Evolutionary conservation across 768 basidiomycete genomes (phyloP), one percentile per base, ranked within the genome.

Genomic region (Lyophyllum decastes): DNA sequence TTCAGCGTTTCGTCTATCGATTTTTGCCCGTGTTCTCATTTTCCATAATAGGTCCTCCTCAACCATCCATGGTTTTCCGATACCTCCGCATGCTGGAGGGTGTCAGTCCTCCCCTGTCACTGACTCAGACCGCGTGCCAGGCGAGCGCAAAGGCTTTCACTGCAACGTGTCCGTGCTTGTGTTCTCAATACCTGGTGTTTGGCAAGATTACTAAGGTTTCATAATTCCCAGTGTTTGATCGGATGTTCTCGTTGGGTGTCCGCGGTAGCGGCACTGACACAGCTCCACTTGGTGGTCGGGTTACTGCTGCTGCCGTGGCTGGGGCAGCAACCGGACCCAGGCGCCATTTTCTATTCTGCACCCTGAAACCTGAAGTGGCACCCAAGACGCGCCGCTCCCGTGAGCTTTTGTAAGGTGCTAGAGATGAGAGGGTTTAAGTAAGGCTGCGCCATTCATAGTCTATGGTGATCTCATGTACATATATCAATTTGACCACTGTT

Each of bases 61-160:
- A 93, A 74, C 92, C 93, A 0, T 92, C 90, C 30, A 94, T 95
- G 89, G 90, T 94, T 22, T 95, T 88, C 68, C 90, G 95, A 26
- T 96, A 94, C 74, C 82, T 96, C 34, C 85, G 95, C 46, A 89
- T 88, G 71, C 80, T 98, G 11, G 95, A 98, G 71, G 93, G 92
- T 21, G 85, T 95, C 60, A 94, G 90, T 63, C 95, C 95, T 2
- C 91, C 94, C 7, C 77, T 98, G 40, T 82, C 88, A 8, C 82
- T 97, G 41, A 90, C 89, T 0, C 93, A 95, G 64, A 88, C 95
- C 27, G 81, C 84, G 17, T 98, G 95, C 72, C 95, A 97, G 68
- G 87, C 84, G 9, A 90, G 89, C 49, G 95, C 95, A 5, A 94
- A 93, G 65, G 87, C 90, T 1, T 98, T 95, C 69, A 86, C 89